Percentiles rank a stretch among this genome's conserved stretches.
These are phyloP conservation scores for Nothopassalora personata DNA, from an alignment of 2,329 filamentous ascomycete species.

Conservation along the genomic window DNA sequence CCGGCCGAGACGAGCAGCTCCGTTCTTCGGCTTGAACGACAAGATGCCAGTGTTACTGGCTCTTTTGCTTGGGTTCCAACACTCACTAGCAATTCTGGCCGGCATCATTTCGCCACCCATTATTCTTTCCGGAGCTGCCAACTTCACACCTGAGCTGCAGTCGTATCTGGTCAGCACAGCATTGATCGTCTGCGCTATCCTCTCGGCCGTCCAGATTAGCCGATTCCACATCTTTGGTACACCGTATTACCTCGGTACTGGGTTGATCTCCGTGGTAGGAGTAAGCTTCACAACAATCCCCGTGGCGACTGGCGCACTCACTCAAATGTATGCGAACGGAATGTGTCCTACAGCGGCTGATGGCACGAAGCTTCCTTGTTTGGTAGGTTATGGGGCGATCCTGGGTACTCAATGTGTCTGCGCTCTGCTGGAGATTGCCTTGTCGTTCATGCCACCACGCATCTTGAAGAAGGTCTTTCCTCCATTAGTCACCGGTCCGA, in stretches of 20 bases:
- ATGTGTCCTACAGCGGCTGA: conserved; percentile 56
- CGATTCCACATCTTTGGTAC: conserved; percentile 68
- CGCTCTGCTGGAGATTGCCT: conserved; percentile 59
- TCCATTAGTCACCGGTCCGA: conserved; percentile 66
- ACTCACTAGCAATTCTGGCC: conserved; percentile 66
- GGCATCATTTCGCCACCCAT: conserved; percentile 72
- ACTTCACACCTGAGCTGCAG: conserved; percentile 55
- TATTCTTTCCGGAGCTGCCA: conserved; percentile 62
- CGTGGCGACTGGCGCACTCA: conserved; percentile 64
- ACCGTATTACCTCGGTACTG: conserved; percentile 71
- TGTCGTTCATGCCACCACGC: conserved; percentile 68
- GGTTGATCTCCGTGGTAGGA: conserved; percentile 72
- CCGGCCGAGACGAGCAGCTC: conserved; percentile 54
- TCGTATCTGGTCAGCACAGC: conserved; percentile 77
- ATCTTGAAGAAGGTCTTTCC: conserved; percentile 65
- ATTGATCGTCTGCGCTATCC: conserved; percentile 70
- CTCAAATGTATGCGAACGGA: conserved; percentile 73
- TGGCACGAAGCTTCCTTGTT: conserved; percentile 66
- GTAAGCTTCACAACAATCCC: conserved; percentile 74
- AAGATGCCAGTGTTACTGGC: conserved; percentile 69
- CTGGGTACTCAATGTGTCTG: conserved; percentile 57
- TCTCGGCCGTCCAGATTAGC: conserved; percentile 72
- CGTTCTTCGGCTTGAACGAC: conserved; percentile 81
- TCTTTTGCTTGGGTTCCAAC: conserved; percentile 71
- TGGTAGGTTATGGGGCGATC: conserved; percentile 68